A percentile compares a stretch with the other conserved stretches of the same genome.
These are phyloP conservation scores for Huiozyma sinensis DNA, from an alignment of 805 yeast species.

Conservation along the genomic window DNA sequence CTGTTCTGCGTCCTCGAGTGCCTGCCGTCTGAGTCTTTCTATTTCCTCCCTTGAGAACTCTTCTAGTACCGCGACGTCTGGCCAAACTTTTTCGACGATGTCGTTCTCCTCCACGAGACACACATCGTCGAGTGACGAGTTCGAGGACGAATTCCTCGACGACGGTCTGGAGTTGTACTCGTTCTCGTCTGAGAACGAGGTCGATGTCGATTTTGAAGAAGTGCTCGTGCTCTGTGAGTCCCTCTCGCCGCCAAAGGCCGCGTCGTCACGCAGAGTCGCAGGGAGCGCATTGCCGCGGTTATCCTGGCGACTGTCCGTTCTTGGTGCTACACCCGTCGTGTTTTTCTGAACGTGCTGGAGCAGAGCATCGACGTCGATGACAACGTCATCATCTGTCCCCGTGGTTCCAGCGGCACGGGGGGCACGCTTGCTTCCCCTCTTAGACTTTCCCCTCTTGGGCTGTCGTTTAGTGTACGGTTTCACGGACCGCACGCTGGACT, in stretches of 20 bases:
- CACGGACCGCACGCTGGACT: not conserved
- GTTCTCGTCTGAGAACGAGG: slow-evolving; percentile 12
- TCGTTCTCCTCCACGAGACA: slow-evolving; percentile 57
- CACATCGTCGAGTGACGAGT: slow-evolving; percentile 81
- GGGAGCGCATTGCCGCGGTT: not conserved
- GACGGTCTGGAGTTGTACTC: slow-evolving; percentile 34
- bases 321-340: slow-evolving; percentile 1
- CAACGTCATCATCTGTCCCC: slow-evolving; percentile 15
- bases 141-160: slow-evolving; percentile 35
- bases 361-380: slow-evolving; percentile 27
- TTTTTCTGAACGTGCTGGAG: slow-evolving; percentile 21
- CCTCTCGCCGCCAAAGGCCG: not conserved
- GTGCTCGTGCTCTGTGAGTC: slow-evolving; percentile 1
- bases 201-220: not conserved
- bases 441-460: not conserved
- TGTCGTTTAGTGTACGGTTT: not conserved
- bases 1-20: slow-evolving; percentile 29
- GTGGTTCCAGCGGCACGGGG: not conserved
- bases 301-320: not conserved
- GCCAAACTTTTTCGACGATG: slow-evolving; percentile 47
- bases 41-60: slow-evolving; percentile 69
- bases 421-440: not conserved
- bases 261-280: not conserved
- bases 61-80: slow-evolving; percentile 64
- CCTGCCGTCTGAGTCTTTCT: slow-evolving; percentile 36